A percentile compares a stretch with the other conserved stretches of the same genome.
Conservation (phyloP, 768 basidiomycete species). For the Gloeophyllum trabeum region DNA sequence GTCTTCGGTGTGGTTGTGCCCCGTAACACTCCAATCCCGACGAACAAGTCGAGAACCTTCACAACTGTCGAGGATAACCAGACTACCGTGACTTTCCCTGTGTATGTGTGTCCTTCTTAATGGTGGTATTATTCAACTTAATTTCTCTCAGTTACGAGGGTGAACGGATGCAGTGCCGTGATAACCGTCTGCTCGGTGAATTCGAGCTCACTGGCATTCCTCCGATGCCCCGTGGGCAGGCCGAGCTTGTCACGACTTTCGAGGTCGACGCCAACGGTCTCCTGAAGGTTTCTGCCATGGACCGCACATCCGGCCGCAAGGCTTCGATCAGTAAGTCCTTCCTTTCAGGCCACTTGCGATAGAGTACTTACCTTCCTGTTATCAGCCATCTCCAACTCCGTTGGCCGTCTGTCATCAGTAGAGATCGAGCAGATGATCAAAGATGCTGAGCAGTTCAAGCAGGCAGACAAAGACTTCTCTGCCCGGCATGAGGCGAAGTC, state of each 20-base stretch:
- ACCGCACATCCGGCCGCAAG: constrained; percentile 98
- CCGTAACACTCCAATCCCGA: constrained; percentile 98
- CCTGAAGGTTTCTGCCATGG: constrained; percentile 96
- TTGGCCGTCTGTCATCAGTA: constrained; percentile 91
- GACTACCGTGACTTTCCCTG: constrained; percentile 99
- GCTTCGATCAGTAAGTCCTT: constrained; percentile 80
- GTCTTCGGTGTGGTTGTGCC: constrained; percentile 99
- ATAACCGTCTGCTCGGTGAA: constrained; percentile 98
- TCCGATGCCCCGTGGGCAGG: constrained; percentile 98
- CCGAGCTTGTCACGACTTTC: constrained; percentile 98
- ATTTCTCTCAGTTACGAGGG: constrained; percentile 91
- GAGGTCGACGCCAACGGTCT: constrained; percentile 99
- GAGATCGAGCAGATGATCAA: constrained; percentile 99
- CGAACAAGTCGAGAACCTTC: constrained; percentile 98
- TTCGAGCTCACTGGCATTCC: constrained; percentile 99
- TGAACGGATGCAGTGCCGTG: constrained; percentile 98
- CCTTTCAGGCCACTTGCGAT: constrained; percentile 5
- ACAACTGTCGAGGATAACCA: constrained; percentile 99
- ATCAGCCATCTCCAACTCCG: constrained; percentile 97
- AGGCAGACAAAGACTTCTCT: constrained; percentile 95
- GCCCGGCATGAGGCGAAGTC: constrained; percentile 97
- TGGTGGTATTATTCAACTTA: constrained; percentile 7
- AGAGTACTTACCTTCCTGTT: constrained; percentile 6
- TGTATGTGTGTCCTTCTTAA: constrained; percentile 35
- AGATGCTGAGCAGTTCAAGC: constrained; percentile 96